A percentile compares a stretch with the other conserved stretches of the same genome.
phyloP scores from a whole-genome alignment of 495 filamentous ascomycete species.

The Podospora conica region DNA sequence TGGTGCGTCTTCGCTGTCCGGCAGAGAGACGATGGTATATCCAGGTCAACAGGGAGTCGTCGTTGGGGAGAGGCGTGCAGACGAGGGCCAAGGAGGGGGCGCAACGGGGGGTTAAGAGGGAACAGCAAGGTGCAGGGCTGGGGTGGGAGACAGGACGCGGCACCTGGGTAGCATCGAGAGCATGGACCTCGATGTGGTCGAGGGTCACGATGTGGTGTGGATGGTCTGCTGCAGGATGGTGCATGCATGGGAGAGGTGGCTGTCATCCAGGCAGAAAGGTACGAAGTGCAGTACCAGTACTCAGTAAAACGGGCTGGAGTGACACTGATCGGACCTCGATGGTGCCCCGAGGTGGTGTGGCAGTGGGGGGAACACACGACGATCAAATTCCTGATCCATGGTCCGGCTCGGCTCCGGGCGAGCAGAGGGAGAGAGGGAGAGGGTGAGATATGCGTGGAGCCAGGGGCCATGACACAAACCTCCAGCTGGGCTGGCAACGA shows the following conservation, averaged over 20 bases:
- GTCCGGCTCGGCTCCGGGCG: slow-evolving; percentile 5
- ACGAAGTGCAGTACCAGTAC: neutral
- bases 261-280: neutral
- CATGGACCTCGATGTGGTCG: slow-evolving; percentile 8
- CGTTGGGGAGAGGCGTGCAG: slow-evolving; percentile 6
- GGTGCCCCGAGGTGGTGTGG: neutral
- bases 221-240: slow-evolving; percentile 7
- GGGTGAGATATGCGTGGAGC: slow-evolving; percentile 7
- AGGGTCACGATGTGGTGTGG: slow-evolving; percentile 6
- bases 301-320: neutral
- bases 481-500: neutral
- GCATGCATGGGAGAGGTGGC: neutral
- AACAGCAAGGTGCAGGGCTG: slow-evolving; percentile 7
- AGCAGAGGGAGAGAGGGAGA: neutral
- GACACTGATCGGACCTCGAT: neutral
- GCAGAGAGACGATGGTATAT: slow-evolving; percentile 22
- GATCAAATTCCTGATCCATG: slow-evolving; percentile 10
- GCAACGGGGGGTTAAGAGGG: neutral
- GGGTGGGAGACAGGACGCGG: neutral
- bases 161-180: slow-evolving; percentile 2
- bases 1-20: slow-evolving; percentile 28
- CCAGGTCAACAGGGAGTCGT: neutral
- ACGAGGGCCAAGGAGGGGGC: slow-evolving; percentile 5
- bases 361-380: neutral
- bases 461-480: slow-evolving; percentile 1